Percentiles rank a stretch among this genome's conserved stretches.
Evolutionary conservation across 2,329 filamentous ascomycete genomes (phyloP).

Genomic region (Chrysoporthe deuterocubensis): DNA sequence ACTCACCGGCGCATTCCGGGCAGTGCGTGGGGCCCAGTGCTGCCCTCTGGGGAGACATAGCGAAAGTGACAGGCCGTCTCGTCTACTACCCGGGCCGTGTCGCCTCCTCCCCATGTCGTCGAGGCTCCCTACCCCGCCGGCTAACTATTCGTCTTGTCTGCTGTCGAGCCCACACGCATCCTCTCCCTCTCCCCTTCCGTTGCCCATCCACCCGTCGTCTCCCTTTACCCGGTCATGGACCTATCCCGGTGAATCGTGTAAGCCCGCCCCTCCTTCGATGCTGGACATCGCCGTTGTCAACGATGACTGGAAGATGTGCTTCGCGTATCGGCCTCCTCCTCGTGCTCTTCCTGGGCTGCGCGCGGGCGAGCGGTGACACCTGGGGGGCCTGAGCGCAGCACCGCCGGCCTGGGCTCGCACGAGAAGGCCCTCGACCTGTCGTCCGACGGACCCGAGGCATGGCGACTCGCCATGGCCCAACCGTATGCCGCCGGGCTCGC

Average conservation of each 20-base stretch:
- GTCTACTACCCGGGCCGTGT: background rate
- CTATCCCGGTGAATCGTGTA: background rate
- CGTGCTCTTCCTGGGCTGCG: constrained; percentile 33
- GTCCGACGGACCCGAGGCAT: background rate
- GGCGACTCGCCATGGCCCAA: background rate
- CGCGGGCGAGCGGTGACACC: constrained; percentile 30
- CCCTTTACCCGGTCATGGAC: background rate
- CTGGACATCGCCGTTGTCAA: constrained; percentile 25
- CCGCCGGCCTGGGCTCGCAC: background rate
- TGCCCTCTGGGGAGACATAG: too few relatives aligned
- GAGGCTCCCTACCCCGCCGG: background rate
- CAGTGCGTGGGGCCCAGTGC: too few relatives aligned
- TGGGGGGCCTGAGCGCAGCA: constrained; percentile 11
- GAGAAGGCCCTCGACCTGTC: background rate
- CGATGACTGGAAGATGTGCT: constrained; percentile 32
- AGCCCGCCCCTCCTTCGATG: constrained; percentile 13
- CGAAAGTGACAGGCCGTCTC: too few relatives aligned
- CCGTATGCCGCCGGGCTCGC: background rate
- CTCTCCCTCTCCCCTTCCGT: background rate
- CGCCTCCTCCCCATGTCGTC: background rate
- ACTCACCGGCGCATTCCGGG: too few relatives aligned
- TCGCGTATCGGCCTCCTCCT: constrained; percentile 31
- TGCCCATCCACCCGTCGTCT: background rate
- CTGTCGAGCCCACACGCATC: background rate
- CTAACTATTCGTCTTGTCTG: constrained; percentile 7